Evolutionary conservation across 2,329 filamentous ascomycete genomes (phyloP).

Genomic region (Ophiostoma sp.): DNA sequence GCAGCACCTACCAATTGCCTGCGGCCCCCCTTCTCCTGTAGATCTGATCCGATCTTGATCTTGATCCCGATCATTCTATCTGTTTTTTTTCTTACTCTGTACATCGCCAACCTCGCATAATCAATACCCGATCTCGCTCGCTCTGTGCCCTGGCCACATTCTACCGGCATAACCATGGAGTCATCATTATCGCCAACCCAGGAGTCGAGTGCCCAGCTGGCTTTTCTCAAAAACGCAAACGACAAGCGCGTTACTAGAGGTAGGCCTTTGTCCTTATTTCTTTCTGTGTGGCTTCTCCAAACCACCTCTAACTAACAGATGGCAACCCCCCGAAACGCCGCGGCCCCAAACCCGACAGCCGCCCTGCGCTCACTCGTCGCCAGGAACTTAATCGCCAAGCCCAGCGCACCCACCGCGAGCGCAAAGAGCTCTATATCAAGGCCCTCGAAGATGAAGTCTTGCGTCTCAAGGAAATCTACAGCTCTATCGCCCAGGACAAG

Average conservation of each 20-base stretch:
- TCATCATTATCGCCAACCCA: slow-evolving; percentile 45
- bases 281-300: not conserved
- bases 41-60: not conserved
- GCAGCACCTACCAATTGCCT: not conserved
- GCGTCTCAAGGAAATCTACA: slow-evolving; percentile 79
- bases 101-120: not conserved
- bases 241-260: slow-evolving; percentile 77
- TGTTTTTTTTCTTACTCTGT: not conserved
- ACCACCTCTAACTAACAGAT: slow-evolving; percentile 46
- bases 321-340: slow-evolving; percentile 81
- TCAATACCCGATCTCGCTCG: not conserved
- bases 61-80: not conserved
- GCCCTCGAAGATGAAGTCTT: slow-evolving; percentile 87
- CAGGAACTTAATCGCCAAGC: slow-evolving; percentile 95
- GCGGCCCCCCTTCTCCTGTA: not conserved
- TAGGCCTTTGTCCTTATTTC: slow-evolving; percentile 33
- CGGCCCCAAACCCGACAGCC: slow-evolving; percentile 94
- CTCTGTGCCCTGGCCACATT: not conserved
- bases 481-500: slow-evolving; percentile 67
- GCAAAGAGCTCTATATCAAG: slow-evolving; percentile 95
- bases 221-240: slow-evolving; percentile 59
- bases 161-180: slow-evolving; percentile 36
- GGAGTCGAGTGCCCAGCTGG: slow-evolving; percentile 45
- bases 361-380: slow-evolving; percentile 82
- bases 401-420: slow-evolving; percentile 88